Base-by-base conservation (phyloP, 495 filamentous ascomycete genomes). In the Neurospora cerealis region DNA sequence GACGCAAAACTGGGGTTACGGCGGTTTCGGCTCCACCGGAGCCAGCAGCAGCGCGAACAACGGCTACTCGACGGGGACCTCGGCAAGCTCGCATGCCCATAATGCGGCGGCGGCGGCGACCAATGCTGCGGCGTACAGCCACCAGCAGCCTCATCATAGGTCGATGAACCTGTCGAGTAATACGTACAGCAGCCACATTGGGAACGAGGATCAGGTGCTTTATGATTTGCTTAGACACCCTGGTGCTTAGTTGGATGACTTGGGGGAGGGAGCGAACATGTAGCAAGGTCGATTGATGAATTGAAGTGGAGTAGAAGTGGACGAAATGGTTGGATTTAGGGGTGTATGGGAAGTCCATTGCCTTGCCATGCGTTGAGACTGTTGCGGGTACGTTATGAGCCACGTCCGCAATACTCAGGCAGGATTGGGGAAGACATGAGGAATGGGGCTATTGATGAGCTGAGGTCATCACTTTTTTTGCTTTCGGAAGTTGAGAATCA, bases 131-230 rank as follows among this genome's bases (percentile, higher is more conserved):
- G 24, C 54, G 37, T 73, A 76, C 39, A 74, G 74, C 66, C 70
- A 38, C 37, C 42, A 74, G 42, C 75, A 73, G 71, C 21, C 70
- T 17, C 77, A 77, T 48, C 78, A 80, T 69, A 46, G 79, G 69
- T 76, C 78, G 9, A 78, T 81, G 80, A 79, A 80, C 54, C 73
- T 80, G 37, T 78, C 79, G 10, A 75, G 75, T 21, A 78, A 81
- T 28, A 78, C 79, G 9, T 81, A 81, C 66, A 77, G 75, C 46
- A 79, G 77, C 54, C 54, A 66, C 70, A 80, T 81, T 42, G 77
- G 79, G 5, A 70, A 73, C 15, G 70, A 73, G 6, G 78, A 77
- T 2, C 75, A 78, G 66, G 74, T 73, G 32, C 69, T 80, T 62
- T 80, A 76, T 72, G 76, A 80, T 34, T 21, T 80, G 72, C 54